phyloP scores from a whole-genome alignment of 306 rosid species.

The Casuarina glauca region DNA sequence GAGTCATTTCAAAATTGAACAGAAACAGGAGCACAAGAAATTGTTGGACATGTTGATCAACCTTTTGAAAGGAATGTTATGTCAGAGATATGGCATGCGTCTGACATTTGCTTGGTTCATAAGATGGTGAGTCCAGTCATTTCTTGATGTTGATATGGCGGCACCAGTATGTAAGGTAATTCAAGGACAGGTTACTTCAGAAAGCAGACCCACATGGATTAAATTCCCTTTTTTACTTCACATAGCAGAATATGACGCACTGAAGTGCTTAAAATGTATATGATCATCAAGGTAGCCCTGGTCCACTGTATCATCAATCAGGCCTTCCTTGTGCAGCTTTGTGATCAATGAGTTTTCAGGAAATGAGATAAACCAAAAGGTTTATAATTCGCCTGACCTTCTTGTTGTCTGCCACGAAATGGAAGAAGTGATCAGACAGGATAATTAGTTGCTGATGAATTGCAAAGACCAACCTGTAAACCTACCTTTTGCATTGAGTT shows the following conservation, averaged over 20 bases:
- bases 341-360: conserved; percentile 32
- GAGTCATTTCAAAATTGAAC: too few species aligned
- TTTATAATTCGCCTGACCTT: conserved; percentile 42
- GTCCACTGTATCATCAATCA: conserved; percentile 40
- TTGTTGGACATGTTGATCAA: too few species aligned
- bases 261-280: conserved; percentile 12
- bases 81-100: too few species aligned
- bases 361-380: conserved; percentile 39
- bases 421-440: conserved; percentile 48
- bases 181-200: conserved; percentile 11
- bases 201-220: conserved; percentile 17
- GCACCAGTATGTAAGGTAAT: conserved; percentile 8
- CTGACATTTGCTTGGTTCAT: neutral
- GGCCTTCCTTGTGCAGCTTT: conserved; percentile 29
- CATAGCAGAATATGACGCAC: conserved; percentile 26
- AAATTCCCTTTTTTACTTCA: neutral
- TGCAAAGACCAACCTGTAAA: neutral
- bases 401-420: conserved; percentile 45
- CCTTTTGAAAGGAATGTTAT: too few species aligned
- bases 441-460: conserved; percentile 37
- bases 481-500: neutral
- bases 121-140: conserved; percentile 12
- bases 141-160: conserved; percentile 15
- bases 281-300: conserved; percentile 10
- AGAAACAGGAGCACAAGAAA: too few species aligned